Base-by-base conservation (phyloP, 2,329 filamentous ascomycete genomes). In the Fusarium virguliforme region DNA sequence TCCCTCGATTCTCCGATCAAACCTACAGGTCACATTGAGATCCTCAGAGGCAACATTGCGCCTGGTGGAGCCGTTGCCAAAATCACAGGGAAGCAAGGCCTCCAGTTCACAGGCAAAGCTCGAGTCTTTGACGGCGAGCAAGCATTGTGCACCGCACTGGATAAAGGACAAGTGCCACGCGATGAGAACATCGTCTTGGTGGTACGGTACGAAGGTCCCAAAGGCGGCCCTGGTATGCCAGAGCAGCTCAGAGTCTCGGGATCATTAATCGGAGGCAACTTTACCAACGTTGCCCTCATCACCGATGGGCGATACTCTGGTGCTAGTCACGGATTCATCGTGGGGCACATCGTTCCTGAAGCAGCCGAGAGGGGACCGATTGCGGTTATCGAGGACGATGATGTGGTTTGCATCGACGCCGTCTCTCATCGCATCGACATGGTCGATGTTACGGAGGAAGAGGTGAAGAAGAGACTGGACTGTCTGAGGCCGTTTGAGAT, bases 161-260 rank as follows among this genome's bases (percentile, higher is more conserved):
- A 94, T 55, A 88, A 89, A 1, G 89, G 89, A 37, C 88, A 88
- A 5, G 85, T 86, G 76, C 77, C 72, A 26, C 71, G 74, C 13
- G 79, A 81, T 30, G 82, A 82, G 65, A 95, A 96, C 76, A 86
- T 97, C 10, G 95, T 97, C 15, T 84, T 97, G 35, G 89, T 97
- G 26, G 94, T 98, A 54, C 90, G 95, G 30, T 97, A 97, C 79
- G 95, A 98, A 80, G 95, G 95, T 0, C 95, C 95, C 7, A 94
- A 93, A 78, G 95, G 95, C 66, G 95, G 95, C 0, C 95, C 95
- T 0, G 95, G 95, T 46, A 98, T 98, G 95, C 95, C 94, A 4
- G 95, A 98, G 82, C 94, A 97, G 81, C 87, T 98, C 43, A 93
- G 92, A 78, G 93, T 94, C 8, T 92, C 89, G 63, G 94, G 94